Conservation (phyloP, 257 asterid species). For the Osmanthus fragrans region DNA sequence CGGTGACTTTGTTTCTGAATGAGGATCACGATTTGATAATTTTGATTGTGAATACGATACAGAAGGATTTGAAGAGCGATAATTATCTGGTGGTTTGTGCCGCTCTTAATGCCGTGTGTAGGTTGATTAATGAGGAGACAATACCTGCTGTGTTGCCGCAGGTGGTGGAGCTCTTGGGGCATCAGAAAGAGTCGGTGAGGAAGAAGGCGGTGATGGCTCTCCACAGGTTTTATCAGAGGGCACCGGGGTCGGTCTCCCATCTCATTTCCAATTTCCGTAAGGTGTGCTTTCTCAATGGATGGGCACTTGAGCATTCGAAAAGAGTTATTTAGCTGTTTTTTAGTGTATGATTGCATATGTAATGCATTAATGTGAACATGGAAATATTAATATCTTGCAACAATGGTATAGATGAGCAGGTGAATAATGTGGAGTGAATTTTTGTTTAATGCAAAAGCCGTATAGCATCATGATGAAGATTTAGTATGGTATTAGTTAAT, state of each 20-base stretch:
- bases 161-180: constrained; percentile 82
- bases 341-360: background rate
- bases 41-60: constrained; percentile 90
- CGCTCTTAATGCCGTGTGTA: constrained; percentile 87
- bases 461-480: background rate
- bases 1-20: constrained; percentile 80
- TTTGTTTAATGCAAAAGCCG: background rate
- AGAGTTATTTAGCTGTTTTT: background rate
- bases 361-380: background rate
- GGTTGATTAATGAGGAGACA: constrained; percentile 95
- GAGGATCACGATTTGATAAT: constrained; percentile 98
- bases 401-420: background rate
- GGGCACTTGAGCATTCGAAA: background rate
- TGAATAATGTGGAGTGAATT: background rate
- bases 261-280: constrained; percentile 81
- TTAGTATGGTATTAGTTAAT: background rate
- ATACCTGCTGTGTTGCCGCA: constrained; percentile 94
- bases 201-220: constrained; percentile 98
- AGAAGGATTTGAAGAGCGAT: constrained; percentile 95
- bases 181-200: constrained; percentile 91
- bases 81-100: constrained; percentile 34
- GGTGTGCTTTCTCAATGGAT: constrained; percentile 47
- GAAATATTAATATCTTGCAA: background rate
- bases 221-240: constrained; percentile 77
- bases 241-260: constrained; percentile 85